Base-by-base conservation (phyloP, 345 rosid species). In the Lagerstroemia speciosa region DNA sequence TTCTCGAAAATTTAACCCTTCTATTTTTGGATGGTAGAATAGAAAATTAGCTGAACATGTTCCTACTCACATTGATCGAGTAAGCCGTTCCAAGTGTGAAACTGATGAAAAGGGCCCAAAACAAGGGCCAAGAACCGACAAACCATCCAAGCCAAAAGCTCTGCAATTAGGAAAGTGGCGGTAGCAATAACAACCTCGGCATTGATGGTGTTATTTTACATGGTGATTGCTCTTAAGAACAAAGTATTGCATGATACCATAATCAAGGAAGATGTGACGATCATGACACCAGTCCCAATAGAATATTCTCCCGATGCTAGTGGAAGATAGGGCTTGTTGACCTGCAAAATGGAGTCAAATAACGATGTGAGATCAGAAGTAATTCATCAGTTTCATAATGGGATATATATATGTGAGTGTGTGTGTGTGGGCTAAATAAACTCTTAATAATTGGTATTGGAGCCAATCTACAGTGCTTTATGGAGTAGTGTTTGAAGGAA, bases 261-360 rank as follows among this genome's bases (percentile, higher is more conserved):
- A 80, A 86, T 63, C 63, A 91, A 79, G 85, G 85, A 89, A n/a
- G 83, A 79, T 69, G 85, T 55, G 64, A 90, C 83, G 45, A 93
- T 87, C 57, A 79, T 61, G 65, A 85, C 75, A 38, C 92, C 97
- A 43, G 89, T 89, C 34, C 77, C 72, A 62, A 79, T 64, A 7
- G 98, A 85, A 75, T 82, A 93, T 75, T 93, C 97, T 70, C 98
- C 97, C 30, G 98, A 91, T 26, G 98, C 98, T 77, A 93, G 75
- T 0, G 96, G 98, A 83, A 93, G 98, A 82, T 89, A 89, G 1
- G 98, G 98, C 71, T 91, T 93, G 84, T 93, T 93, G 73, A 93
- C 89, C 97, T 93, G 81, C 69, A 81, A 79, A 22, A 32, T 6
- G 36, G 50, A 29, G 43, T 72, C 32, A 69, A 71, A 68, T 61